Evolutionary conservation across 768 basidiomycete species (phyloP).

Genomic region (Rubroboletus satanas): DNA sequence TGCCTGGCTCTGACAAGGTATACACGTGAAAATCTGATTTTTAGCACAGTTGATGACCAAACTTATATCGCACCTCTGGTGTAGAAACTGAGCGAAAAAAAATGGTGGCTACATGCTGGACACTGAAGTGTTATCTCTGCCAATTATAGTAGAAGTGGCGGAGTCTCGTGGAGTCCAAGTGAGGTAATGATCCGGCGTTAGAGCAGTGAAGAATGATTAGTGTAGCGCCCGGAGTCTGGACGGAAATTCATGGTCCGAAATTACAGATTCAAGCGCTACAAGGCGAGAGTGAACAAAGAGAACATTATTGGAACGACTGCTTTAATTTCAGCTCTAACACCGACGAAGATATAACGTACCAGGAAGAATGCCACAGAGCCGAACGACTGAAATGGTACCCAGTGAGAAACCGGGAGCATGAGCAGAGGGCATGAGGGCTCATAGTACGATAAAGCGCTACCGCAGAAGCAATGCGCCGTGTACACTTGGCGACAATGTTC

Average conservation of each 20-base stretch:
- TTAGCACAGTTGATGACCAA: no score
- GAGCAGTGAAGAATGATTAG: not conserved
- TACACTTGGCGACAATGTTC: not conserved
- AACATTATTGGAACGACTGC: not conserved
- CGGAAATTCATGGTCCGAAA: not conserved
- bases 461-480: no score
- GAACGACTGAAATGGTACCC: not conserved
- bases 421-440: not conserved
- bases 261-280: not conserved
- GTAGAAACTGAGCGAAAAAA: no score
- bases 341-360: not conserved
- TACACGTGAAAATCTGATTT: no score
- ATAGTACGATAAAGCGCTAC: not conserved
- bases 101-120: no score
- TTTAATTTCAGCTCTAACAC: constrained; percentile 6
- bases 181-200: not conserved
- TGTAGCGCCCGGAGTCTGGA: not conserved
- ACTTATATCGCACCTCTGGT: no score
- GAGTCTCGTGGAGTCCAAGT: no score
- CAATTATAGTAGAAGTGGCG: no score
- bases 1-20: no score
- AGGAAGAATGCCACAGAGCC: not conserved
- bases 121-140: no score
- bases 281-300: not conserved
- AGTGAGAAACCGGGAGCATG: not conserved